Percentiles rank a stretch among this genome's conserved stretches.
These are phyloP conservation scores for Colletotrichum simmondsii DNA, from an alignment of 2,329 filamentous ascomycete genomes.

Conservation along the genomic window DNA sequence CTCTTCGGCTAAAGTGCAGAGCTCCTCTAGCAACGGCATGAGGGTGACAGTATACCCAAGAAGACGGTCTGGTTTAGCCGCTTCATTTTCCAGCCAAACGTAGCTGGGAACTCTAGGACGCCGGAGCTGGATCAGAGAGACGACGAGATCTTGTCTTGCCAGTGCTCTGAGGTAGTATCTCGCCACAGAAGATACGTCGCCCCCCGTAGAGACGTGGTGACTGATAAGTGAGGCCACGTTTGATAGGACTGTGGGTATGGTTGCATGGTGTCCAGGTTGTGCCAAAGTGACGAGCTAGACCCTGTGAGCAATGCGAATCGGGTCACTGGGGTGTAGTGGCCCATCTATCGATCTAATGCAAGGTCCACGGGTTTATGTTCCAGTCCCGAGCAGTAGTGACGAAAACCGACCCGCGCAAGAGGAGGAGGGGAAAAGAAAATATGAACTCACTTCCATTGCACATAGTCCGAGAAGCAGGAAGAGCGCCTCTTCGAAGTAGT, in stretches of 20 bases:
- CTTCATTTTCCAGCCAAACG: conserved; percentile 41
- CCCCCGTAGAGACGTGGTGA: conserved; percentile 38
- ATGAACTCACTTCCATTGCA: conserved; percentile 42
- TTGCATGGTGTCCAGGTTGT: conserved; percentile 33
- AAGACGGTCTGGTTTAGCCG: conserved; percentile 41
- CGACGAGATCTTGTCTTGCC: conserved; percentile 44
- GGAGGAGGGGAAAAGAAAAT: neutral
- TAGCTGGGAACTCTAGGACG: conserved; percentile 38
- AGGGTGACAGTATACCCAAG: conserved; percentile 44
- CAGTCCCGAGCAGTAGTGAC: neutral
- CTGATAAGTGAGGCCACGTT: conserved; percentile 40
- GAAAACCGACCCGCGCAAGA: conserved; percentile 18
- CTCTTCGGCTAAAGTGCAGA: conserved; percentile 42
- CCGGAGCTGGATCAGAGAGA: conserved; percentile 40
- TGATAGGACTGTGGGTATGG: conserved; percentile 38
- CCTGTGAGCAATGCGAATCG: conserved; percentile 16
- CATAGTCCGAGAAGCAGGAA: conserved; percentile 41
- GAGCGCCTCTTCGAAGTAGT: conserved; percentile 42
- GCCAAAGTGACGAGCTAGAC: conserved; percentile 33
- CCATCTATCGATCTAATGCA: neutral
- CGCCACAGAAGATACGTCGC: conserved; percentile 39
- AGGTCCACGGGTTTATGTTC: neutral
- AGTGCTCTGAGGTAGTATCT: conserved; percentile 45
- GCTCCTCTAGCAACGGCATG: conserved; percentile 43
- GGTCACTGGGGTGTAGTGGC: neutral